Evolutionary conservation across 225 moss, liverwort and hornwort genomes (phyloP).

Genomic region (Sphagnum tenellum): DNA sequence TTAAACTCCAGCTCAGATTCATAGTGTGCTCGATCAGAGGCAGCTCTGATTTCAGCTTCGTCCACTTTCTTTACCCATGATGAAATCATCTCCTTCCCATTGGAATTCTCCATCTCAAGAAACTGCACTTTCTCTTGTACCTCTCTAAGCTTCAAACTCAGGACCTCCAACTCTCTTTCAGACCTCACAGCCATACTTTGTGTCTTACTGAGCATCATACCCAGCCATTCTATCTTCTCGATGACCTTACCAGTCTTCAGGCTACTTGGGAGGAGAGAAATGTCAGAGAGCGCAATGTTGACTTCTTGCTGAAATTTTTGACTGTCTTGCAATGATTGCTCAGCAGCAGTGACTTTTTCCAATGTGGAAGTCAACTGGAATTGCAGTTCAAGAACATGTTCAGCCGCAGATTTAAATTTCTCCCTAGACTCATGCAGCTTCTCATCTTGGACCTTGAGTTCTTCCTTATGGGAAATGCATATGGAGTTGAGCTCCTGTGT

Average conservation of each 20-base stretch:
- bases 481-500: constrained; percentile 34
- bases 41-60: constrained; percentile 30
- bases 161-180: constrained; percentile 35
- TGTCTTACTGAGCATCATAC: constrained; percentile 29
- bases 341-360: constrained; percentile 14
- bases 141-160: constrained; percentile 30
- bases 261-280: constrained; percentile 18
- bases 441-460: constrained; percentile 38
- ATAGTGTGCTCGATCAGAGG: constrained; percentile 17
- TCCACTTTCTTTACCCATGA: constrained; percentile 19
- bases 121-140: constrained; percentile 37
- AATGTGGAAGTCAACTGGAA: constrained; percentile 27
- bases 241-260: constrained; percentile 22
- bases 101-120: constrained; percentile 21
- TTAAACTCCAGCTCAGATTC: constrained; percentile 50
- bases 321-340: constrained; percentile 30
- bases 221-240: constrained; percentile 61
- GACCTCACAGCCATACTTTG: constrained; percentile 23
- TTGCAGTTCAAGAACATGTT: constrained; percentile 36
- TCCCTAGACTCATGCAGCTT: constrained; percentile 18
- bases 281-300: constrained; percentile 26
- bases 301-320: constrained; percentile 17
- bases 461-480: constrained; percentile 24
- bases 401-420: constrained; percentile 12
- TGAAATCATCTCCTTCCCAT: constrained; percentile 19